phyloP scores from a whole-genome alignment of 2,329 filamentous ascomycete genomes.

The Saccharata proteae region DNA sequence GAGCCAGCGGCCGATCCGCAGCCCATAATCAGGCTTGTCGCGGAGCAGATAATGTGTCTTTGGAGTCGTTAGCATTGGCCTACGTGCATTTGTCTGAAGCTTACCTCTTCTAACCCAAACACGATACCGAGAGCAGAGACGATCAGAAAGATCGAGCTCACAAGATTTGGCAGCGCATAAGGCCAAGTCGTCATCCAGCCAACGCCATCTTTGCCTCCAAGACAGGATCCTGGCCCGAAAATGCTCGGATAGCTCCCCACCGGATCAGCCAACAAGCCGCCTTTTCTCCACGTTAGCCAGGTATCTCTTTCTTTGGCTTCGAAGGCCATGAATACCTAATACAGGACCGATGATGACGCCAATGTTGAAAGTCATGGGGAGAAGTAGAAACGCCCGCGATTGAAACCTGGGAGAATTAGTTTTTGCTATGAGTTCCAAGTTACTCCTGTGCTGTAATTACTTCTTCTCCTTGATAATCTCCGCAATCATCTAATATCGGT shows the following conservation, averaged over 20 bases:
- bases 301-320: no score
- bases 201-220: conserved; percentile 47
- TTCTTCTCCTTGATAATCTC: conserved; percentile 62
- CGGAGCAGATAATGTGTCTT: conserved; percentile 29
- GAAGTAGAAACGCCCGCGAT: conserved; percentile 43
- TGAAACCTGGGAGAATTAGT: conserved; percentile 18
- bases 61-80: conserved; percentile 3
- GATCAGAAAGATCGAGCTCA: conserved; percentile 50
- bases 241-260: conserved; percentile 46
- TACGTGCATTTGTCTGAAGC: background rate
- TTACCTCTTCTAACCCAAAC: conserved; percentile 52
- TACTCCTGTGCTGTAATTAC: conserved; percentile 20
- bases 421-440: background rate
- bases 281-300: conserved; percentile 35
- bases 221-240: conserved; percentile 47
- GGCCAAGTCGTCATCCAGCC: conserved; percentile 54
- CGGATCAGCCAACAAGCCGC: conserved; percentile 58
- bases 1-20: conserved; percentile 28
- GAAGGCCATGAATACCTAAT: no score
- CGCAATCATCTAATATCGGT: conserved; percentile 45
- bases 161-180: conserved; percentile 57
- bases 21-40: conserved; percentile 28
- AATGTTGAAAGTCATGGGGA: conserved; percentile 58
- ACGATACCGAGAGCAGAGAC: conserved; percentile 43
- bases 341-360: conserved; percentile 35